Evolutionary conservation across 352 stramenopile species (phyloP), one percentile per base, ranked within the genome.

Genomic region (Globisporangium polare): DNA sequence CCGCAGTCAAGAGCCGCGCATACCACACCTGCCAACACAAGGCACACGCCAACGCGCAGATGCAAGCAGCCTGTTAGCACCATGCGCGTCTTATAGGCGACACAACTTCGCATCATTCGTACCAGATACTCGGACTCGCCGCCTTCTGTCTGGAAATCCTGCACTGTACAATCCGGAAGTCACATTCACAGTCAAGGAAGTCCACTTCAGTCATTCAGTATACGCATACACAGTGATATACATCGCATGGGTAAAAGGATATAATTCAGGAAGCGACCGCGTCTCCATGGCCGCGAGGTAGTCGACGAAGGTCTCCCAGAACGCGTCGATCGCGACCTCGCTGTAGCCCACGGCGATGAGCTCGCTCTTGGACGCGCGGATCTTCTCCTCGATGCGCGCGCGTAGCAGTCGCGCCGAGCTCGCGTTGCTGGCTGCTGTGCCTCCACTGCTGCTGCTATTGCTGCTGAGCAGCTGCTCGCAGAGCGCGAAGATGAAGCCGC

Each of bases 291-390:
- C 76, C 2, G 78, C 84, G 54, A 93, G 71, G 54, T 93, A 93
- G 53, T 98, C 90, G 20, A 97, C 80, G 60, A 98, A 88, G 26
- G 88, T 96, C 53, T 98, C 94, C 74, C 94, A 92, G 80, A 98
- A 98, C 56, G 88, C 83, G 70, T 98, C 92, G 71, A 98, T 94
- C 7, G 91, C 87, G 24, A 95, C 82, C 68, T 96, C 86, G 46
- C 91, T 92, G 72, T 98, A 98, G 49, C 92, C 92, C 35, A 95
- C 71, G 1, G 78, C 72, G 39, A 96, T 57, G 26, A 97, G 73
- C 52, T 89, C 78, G 27, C 55, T 67, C 65, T 93, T 93, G 56
- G 80, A 90, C 31, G 71, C 55, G 42, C 81, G 81, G 58, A 93
- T 89, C 62, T 67, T 87, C 22, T 80, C 63, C 55, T 86, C 78